Evolutionary conservation across 768 basidiomycete species (phyloP), one percentile per base, ranked within the genome.

Genomic region (Guyanaporus albipodus): DNA sequence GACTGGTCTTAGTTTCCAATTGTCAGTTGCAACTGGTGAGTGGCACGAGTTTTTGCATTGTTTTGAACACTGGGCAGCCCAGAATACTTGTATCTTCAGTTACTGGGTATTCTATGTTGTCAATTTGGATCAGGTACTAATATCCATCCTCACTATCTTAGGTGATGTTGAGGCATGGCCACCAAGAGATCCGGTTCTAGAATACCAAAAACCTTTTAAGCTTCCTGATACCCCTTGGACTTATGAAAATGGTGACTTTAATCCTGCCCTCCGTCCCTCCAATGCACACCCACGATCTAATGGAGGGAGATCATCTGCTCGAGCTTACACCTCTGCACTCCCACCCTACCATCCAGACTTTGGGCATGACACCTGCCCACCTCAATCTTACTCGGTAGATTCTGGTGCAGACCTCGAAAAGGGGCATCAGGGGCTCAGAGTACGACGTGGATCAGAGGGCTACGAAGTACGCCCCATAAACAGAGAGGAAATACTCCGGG

Each of bases 331-430:
- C 6, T 78, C 80, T 15, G 58, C 73, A 10, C 70, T 85, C 1
- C 87, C 87, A 18, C 87, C 87, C 2, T 89, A 87, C 56, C 88
- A 89, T 66, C 83, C 86, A 4, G 82, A 88, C 60, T 86, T 84
- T 54, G 61, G 71, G 38, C 61, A 68, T 49, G 66, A 69, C 14
- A 33, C 44, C 17, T 43, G 59, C 22, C 54, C 64, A 33, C 46
- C 31, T 40, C 63, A 36, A 46, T 40, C 57, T 11, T 42, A 57
- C 23, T 44, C 56, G 35, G 15, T 46, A 22, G 61, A 58, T 4
- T 49, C 44, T 9, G 61, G 56, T 33, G 44, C 62, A 32, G 67
- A 65, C 19, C 41, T 55, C 10, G 64, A 63, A n/a, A 67, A 70
- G 34, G 63, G 67, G 18, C 55, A 59, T 18, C 61, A 55, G 24